Evolutionary conservation across 331 rosid genomes (phyloP).

Genomic region (Cydonia oblonga): DNA sequence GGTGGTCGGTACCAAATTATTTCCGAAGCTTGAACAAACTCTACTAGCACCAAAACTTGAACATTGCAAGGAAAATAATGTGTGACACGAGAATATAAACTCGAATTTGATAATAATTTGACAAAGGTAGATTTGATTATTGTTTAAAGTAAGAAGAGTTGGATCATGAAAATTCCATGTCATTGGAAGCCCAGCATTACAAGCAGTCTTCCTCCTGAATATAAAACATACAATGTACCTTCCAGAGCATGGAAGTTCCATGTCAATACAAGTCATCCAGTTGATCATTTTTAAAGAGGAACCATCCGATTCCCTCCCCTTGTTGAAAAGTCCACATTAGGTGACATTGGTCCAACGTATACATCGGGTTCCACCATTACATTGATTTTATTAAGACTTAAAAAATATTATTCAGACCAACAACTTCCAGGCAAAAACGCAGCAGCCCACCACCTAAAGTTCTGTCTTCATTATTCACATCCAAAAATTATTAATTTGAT

Average conservation of each 20-base stretch:
- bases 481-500: neutral
- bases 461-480: neutral
- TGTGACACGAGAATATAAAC: no score
- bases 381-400: no score
- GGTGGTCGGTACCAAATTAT: neutral
- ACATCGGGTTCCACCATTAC: neutral
- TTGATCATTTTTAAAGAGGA: neutral
- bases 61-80: neutral
- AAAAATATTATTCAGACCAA: neutral
- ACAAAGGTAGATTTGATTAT: neutral
- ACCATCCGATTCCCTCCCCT: neutral
- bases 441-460: neutral
- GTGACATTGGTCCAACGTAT: neutral
- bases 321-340: constrained; percentile 4
- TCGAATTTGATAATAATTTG: neutral
- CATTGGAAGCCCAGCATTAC: neutral
- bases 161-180: neutral
- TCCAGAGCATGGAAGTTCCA: neutral
- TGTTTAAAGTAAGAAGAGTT: neutral
- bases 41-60: neutral
- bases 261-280: neutral
- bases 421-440: neutral
- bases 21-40: neutral
- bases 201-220: neutral
- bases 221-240: neutral